Base-by-base conservation (phyloP, 176 grass and related monocot genomes). In the Ampelocalamus luodianensis region DNA sequence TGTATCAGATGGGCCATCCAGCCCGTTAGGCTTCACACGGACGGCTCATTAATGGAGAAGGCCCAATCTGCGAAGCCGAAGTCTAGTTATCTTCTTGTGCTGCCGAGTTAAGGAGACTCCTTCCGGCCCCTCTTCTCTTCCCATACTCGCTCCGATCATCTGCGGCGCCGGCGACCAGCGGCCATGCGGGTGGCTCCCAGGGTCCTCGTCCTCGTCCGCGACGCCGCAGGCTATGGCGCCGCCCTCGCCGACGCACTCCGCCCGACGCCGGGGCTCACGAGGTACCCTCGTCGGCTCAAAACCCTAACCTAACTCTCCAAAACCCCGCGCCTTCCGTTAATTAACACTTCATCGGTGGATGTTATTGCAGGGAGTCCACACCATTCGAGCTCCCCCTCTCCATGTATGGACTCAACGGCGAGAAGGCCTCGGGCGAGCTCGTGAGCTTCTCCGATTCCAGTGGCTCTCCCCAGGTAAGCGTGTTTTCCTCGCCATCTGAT, bases 141-240 rank as follows among this genome's bases (percentile, higher is more conserved):
- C 44, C 29, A 20, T 32, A 0, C 76, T 10, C 17, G 12, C 76
- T 65, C 84, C 68, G 65, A 66, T 23, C 79, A 71, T 49, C 79
- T 12, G 72, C 40, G 37, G 54, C 78, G 70, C 37, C 49, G 48
- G 78, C 60, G 85, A 79, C 34, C 58, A 53, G 45, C 63, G 77
- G 50, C 59, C 81, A 97, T 97, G 90, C 77, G 79, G 83, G 55
- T 94, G 71, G 92, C 88, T 34, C 34, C 81, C 45, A 87, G 43
- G 71, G 84, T 92, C 58, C 75, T 94, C 71, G 27, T 97, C 68
- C 78, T 94, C 64, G 79, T 94, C 53, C 86, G 86, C 3, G 90
- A 94, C 42, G 72, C 81, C 50, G 86, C 88, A 0, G 90, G 95
- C 1, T 94, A 92, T 18, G 95, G 90, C 24, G 61, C 65, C 10